Evolutionary conservation across 257 asterid species (phyloP), one percentile per base, ranked within the genome.

Genomic region (Ballota nigra): DNA sequence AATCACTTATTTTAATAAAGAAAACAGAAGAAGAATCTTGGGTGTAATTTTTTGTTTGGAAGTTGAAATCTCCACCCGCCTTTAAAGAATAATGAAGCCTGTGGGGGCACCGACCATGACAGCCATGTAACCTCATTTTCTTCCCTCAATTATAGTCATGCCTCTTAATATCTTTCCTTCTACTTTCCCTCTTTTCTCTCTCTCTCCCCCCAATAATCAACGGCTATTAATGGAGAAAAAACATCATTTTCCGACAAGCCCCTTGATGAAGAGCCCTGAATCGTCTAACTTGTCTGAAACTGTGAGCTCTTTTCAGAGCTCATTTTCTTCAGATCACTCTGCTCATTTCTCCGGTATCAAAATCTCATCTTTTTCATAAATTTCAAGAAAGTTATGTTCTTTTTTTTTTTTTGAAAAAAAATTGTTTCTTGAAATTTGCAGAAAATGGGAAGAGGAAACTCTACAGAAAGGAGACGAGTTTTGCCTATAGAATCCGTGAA

Each of bases 401-500:
- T 10, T 1, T 3, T 9, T 13, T 58, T 23, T 15, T 26, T 58
- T 58, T 58, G 11, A 58, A 26, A 58, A 23, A 15, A 41, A 41
- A 41, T 41, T 5, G 16, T 41, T 43, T 43, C 52, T 43, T 43
- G 26, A 16, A 40, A 59, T 75, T 16, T 81, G 68, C 80, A 87
- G 96, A 77, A 36, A 75, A 78, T 36, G 80, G 80, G 68, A 83
- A 75, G 70, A 66, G 60, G 72, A 72, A 81, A 63, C 75, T 75
- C 28, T 80, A 74, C 19, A 81, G 76, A 68, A 87, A 85, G 66
- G 85, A 82, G 18, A 74, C 75, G 49, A 80, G 86, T 69, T 92
- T 87, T 68, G 91, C 84, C 11, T 83, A 73, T 53, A 83, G 98
- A 81, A 79, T 92, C 59, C 87, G 88, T 1, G 92, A 89, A 68